phyloP scores from a whole-genome alignment of 2,329 filamentous ascomycete genomes.

The Fusarium beomiforme region DNA sequence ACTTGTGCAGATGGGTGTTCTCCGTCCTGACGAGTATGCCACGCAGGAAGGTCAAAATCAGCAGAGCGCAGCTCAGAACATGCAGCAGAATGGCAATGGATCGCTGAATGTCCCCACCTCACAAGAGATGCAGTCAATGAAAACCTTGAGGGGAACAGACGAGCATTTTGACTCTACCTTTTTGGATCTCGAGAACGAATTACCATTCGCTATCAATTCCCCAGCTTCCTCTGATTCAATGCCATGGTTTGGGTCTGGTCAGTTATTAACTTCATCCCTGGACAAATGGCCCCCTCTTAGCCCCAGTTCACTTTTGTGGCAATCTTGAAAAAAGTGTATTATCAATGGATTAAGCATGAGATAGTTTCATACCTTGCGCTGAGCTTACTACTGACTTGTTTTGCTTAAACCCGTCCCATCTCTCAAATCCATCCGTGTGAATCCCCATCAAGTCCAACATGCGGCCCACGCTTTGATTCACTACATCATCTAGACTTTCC shows the following conservation, averaged over 20 bases:
- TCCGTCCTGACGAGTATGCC: background rate
- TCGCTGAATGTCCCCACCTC: background rate
- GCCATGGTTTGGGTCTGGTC: background rate
- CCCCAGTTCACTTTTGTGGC: background rate
- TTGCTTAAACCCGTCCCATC: background rate
- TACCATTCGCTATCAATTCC: background rate
- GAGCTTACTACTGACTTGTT: background rate
- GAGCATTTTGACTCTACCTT: background rate
- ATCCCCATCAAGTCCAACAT: background rate
- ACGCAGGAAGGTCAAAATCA: background rate
- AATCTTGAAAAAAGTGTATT: background rate
- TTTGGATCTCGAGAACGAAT: background rate
- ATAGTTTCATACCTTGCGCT: too few relatives aligned
- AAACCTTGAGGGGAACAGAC: background rate
- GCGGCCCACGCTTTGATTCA: background rate
- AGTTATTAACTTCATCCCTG: background rate
- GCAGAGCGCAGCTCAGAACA: background rate
- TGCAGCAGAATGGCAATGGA: background rate
- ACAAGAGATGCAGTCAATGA: background rate
- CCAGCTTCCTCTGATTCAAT: background rate
- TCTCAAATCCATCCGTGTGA: background rate
- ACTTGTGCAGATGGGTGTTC: background rate
- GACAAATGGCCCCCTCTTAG: background rate
- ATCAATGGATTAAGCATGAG: background rate
- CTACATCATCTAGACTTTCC: background rate